Base-by-base conservation (phyloP, 2,329 filamentous ascomycete genomes). In the Fusarium humuli region DNA sequence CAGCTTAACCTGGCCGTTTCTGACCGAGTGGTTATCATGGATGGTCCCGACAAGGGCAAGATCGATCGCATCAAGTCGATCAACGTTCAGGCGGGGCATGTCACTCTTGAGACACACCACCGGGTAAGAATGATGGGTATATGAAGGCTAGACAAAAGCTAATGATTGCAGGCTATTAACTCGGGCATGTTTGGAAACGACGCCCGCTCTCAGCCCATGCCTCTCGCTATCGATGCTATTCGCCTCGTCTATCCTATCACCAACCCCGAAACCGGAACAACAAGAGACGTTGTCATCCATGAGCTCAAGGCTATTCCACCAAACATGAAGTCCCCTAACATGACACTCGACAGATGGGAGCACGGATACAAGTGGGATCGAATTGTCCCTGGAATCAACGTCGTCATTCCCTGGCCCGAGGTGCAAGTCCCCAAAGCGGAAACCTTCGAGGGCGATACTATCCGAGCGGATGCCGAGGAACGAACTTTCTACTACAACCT, bases 1-100 rank as follows among this genome's bases (percentile, higher is more conserved):
- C 85, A 86, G 78, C 83, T 92, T 66, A 91, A 89, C 71, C 82
- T 94, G 62, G 87, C 85, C 25, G 77, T 81, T 6, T 90, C 90
- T 9, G 96, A 98, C 80, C 88, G 96, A 64, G 94, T 98, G 32
- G 92, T 95, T 56, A 82, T 98, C 62, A 82, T 94, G 57, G 88
- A 91, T 65, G 94, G 95, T 11, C 87, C 86, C 37, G 92, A 96
- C 76, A 92, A 90, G 82, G 94, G 94, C 75, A 93, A 91, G 82
- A 96, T 99, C 80, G 92, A 93, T 53, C 82, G 83, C n/a, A 88
- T 98, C 46, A 79, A 78, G 64, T 79, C 83, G 2, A 83, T 97
- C 47, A 81, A 88, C 70, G 67, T 76, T 7, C 79, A 85, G 13
- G 82, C 81, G 47, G 90, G 88, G 65, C 85, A 86, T 67, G 83